Evolutionary conservation across 2,329 filamentous ascomycete genomes (phyloP).

Genomic region (Fusarium nodosum): DNA sequence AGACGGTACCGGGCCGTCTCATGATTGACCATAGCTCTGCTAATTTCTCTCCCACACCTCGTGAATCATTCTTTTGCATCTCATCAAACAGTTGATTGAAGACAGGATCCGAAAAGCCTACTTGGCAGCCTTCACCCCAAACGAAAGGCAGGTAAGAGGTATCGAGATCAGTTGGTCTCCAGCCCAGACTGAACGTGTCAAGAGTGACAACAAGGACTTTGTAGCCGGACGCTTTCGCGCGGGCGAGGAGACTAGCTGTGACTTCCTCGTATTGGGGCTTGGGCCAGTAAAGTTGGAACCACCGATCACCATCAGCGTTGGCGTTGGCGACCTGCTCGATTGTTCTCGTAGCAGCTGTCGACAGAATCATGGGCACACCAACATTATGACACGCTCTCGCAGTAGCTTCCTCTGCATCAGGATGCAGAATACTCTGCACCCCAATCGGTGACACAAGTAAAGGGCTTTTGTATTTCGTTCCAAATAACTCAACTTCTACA

Average conservation of each 20-base stretch:
- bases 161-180: conserved; percentile 78
- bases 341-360: conserved; percentile 72
- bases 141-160: conserved; percentile 72
- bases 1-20: conserved; percentile 40
- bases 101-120: conserved; percentile 76
- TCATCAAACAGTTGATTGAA: conserved; percentile 58
- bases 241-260: conserved; percentile 71
- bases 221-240: conserved; percentile 73
- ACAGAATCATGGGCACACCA: conserved; percentile 75
- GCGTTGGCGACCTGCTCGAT: conserved; percentile 76
- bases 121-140: conserved; percentile 68
- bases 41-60: conserved; percentile 25
- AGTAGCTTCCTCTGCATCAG: conserved; percentile 73
- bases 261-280: conserved; percentile 73
- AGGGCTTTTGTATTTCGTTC: conserved; percentile 59
- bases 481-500: conserved; percentile 67
- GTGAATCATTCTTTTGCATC: conserved; percentile 36
- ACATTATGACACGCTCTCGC: conserved; percentile 72
- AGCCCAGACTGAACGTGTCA: conserved; percentile 77
- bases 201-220: conserved; percentile 78
- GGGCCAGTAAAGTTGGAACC: conserved; percentile 80
- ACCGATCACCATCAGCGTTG: conserved; percentile 69
- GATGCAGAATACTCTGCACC: conserved; percentile 76
- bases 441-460: conserved; percentile 77
- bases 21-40: conserved; percentile 40